Conservation (phyloP, 257 asterid species). For the Primulina huaijiensis region DNA sequence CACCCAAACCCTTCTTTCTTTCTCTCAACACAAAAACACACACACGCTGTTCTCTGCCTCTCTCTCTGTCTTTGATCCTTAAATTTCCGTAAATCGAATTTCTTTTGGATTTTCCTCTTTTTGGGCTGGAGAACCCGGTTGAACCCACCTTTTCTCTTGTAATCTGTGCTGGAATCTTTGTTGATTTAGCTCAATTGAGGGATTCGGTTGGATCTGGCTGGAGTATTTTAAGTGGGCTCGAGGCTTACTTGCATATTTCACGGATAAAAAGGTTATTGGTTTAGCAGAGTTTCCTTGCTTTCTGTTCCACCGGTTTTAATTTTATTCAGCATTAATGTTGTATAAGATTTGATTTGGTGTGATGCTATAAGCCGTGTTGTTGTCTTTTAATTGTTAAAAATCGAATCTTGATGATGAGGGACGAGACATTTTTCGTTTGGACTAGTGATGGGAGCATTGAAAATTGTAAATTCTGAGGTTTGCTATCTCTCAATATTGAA, state of each 20-base stretch:
- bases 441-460: conserved; percentile 25
- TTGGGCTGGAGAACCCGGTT: conserved; percentile 18
- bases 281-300: conserved; percentile 12
- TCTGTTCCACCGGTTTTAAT: conserved; percentile 8
- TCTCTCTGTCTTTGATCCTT: conserved; percentile 22
- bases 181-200: conserved; percentile 33
- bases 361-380: neutral
- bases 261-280: conserved; percentile 22
- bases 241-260: conserved; percentile 13
- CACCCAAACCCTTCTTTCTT: conserved; percentile 24
- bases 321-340: conserved; percentile 11
- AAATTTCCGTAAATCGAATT: neutral
- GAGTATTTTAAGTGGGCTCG: conserved; percentile 23
- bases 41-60: conserved; percentile 7
- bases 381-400: conserved; percentile 19
- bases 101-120: conserved; percentile 19
- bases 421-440: conserved; percentile 23
- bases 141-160: conserved; percentile 22
- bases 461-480: conserved; percentile 24
- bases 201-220: conserved; percentile 48
- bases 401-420: conserved; percentile 26
- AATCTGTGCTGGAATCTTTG: conserved; percentile 31
- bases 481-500: conserved; percentile 27
- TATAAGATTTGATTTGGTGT: neutral
- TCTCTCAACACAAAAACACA: conserved; percentile 16